These are phyloP conservation scores for Mucor ambiguus DNA, from an alignment of 371 early-diverging fungal species.

Conservation along the genomic window DNA sequence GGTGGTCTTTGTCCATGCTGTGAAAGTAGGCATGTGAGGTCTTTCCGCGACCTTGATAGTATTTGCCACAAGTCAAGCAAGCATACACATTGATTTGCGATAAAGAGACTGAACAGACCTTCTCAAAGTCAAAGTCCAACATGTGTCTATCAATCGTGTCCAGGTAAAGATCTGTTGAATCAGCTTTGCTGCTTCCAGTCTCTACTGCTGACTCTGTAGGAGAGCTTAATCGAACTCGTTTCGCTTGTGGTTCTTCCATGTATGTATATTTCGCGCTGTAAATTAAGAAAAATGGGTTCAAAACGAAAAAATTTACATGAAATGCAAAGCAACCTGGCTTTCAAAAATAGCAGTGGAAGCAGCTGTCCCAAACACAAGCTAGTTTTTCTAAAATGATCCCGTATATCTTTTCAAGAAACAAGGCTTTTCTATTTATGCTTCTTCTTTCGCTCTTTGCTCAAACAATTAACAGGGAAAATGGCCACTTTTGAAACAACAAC, in stretches of 20 bases:
- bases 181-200: slow-evolving; percentile 7
- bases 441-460: not conserved
- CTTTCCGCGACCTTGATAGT: slow-evolving; percentile 94
- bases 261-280: not conserved
- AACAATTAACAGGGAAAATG: not conserved
- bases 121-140: slow-evolving; percentile 98
- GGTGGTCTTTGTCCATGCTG: slow-evolving; percentile 93
- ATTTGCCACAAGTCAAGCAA: slow-evolving; percentile 97
- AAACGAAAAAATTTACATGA: not conserved
- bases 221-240: slow-evolving; percentile 33
- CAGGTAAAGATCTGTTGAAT: slow-evolving; percentile 55
- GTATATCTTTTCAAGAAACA: not conserved
- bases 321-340: not conserved
- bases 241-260: slow-evolving; percentile 37
- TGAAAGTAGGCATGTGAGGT: slow-evolving; percentile 96
- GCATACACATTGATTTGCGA: slow-evolving; percentile 95
- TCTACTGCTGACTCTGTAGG: not conserved
- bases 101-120: slow-evolving; percentile 93
- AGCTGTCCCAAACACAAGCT: not conserved
- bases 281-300: not conserved
- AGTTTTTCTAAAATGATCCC: not conserved
- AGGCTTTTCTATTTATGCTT: not conserved
- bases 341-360: not conserved
- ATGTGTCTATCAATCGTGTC: slow-evolving; percentile 82
- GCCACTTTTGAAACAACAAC: slow-evolving; percentile 5